Evolutionary conservation across 371 early-diverging fungal genomes (phyloP), one percentile per base, ranked within the genome.

Genomic region (Capillidium rhysosporum): DNA sequence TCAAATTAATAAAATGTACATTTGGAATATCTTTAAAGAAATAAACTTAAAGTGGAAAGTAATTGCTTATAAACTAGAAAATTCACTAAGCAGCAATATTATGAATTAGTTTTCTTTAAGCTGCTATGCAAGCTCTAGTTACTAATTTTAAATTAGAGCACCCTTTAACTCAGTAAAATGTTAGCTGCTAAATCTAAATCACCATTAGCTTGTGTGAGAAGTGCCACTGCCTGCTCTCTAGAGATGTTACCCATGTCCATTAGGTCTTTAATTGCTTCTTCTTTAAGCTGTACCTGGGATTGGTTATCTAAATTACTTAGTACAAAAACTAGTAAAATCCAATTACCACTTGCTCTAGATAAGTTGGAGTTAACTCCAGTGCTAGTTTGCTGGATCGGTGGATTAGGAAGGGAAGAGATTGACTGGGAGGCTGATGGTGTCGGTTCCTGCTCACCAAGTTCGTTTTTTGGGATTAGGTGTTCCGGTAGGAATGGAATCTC

Each of bases 401-500:
- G 65, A 52, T n/a, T 68, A 54, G 48, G 64, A 54, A 28, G 14
- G 66, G 64, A 28, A 65, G 64, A 46, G 66, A 64, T 20, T 65
- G 63, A 60, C 68, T 64, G 48, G 66, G 59, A 60, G 63, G 44
- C 9, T 34, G 34, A 34, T 4, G 34, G 4, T 34, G 34, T 4
- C 12, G 52, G 16, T 38, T 18, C 16, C 21, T 14, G 57, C 1
- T 44, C 30, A 1, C 44, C 51, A 44, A 59, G 5, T 48, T 61
- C 64, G 40, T 61, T 62, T 9, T 30, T 60, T 12, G 96, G 94
- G 7, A 92, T 66, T 62, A 88, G 84, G 63, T 92, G 91, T 57
- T 95, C 96, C 9, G 84, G 66, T 52, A 93, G 64, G 65, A 95
- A 95, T 23, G 80, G 80, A 46, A 92, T 82, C 49, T 78, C 79